Evolutionary conservation across 1,284 basidiomycete genomes (phyloP).

Genomic region (Papiliotrema terrestris): DNA sequence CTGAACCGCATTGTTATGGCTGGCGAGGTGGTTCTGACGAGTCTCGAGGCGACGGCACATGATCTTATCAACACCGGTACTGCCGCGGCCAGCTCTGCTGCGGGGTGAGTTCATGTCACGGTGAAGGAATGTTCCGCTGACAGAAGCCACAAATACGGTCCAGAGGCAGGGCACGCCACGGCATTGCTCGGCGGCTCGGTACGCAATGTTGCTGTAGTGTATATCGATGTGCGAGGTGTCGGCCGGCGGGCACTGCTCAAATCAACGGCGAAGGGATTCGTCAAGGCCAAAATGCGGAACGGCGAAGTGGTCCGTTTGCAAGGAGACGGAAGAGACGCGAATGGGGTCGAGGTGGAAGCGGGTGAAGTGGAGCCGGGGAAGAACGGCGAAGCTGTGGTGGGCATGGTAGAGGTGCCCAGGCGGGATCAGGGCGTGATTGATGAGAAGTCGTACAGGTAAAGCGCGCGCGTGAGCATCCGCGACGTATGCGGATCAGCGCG

Average conservation of each 20-base stretch:
- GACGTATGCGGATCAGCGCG: too few species aligned
- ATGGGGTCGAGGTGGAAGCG: constrained; percentile 10
- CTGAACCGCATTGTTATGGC: constrained; percentile 60
- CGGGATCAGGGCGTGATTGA: neutral
- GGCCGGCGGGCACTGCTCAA: constrained; percentile 66
- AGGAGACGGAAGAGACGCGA: constrained; percentile 17
- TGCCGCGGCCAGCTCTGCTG: constrained; percentile 57
- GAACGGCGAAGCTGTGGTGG: constrained; percentile 14
- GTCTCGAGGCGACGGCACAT: constrained; percentile 63
- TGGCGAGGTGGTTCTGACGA: constrained; percentile 67
- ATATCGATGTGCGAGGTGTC: constrained; percentile 69
- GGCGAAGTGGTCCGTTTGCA: constrained; percentile 41
- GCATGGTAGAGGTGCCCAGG: constrained; percentile 15
- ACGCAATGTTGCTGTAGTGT: constrained; percentile 68
- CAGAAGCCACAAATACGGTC: constrained; percentile 56
- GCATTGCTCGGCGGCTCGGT: constrained; percentile 60
- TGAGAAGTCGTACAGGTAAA: too few species aligned
- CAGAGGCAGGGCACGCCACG: constrained; percentile 60
- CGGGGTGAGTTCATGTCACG: constrained; percentile 55
- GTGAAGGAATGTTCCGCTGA: neutral
- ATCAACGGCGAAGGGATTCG: constrained; percentile 45
- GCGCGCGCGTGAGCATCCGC: too few species aligned
- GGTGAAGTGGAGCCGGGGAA: constrained; percentile 11
- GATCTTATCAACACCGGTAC: constrained; percentile 61
- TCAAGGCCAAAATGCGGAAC: constrained; percentile 40